Evolutionary conservation across 495 filamentous ascomycete genomes (phyloP).

Genomic region (Lophium mytilinum): DNA sequence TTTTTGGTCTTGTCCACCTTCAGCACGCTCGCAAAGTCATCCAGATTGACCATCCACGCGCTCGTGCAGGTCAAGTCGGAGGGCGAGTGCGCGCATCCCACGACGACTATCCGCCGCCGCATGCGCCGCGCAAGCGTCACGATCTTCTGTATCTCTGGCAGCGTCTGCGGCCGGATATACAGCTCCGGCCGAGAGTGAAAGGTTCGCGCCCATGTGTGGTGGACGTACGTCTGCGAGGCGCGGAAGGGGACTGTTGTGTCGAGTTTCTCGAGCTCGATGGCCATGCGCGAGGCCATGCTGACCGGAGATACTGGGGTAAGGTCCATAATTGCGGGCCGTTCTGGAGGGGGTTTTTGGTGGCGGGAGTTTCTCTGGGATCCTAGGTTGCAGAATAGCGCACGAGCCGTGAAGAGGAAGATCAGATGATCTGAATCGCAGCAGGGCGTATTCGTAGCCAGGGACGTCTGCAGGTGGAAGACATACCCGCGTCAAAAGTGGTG

Average conservation of each 20-base stretch:
- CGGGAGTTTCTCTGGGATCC: background rate
- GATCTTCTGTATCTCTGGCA: slow-evolving; percentile 73
- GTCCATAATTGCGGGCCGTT: slow-evolving; percentile 1
- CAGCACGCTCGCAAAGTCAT: slow-evolving; percentile 66
- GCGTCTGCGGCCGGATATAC: slow-evolving; percentile 71
- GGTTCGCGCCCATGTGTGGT: slow-evolving; percentile 96
- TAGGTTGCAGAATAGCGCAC: background rate
- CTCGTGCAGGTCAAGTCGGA: slow-evolving; percentile 90
- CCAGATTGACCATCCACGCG: slow-evolving; percentile 89
- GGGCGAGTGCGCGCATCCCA: slow-evolving; percentile 85
- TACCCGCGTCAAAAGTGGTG: no score
- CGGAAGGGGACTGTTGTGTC: slow-evolving; percentile 65
- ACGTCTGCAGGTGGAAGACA: no score
- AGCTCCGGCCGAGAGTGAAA: slow-evolving; percentile 82
- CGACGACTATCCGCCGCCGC: slow-evolving; percentile 68
- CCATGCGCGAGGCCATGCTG: slow-evolving; percentile 43
- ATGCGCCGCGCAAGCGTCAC: slow-evolving; percentile 73
- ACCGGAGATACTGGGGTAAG: slow-evolving; percentile 1
- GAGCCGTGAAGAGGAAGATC: background rate
- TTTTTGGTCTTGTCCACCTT: slow-evolving; percentile 54
- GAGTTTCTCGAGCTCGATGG: slow-evolving; percentile 47
- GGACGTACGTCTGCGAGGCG: slow-evolving; percentile 57
- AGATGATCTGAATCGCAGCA: background rate
- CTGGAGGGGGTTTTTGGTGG: background rate
- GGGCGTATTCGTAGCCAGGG: no score